Base-by-base conservation (phyloP, 805 yeast species). In the Starmerella tilneyi region DNA sequence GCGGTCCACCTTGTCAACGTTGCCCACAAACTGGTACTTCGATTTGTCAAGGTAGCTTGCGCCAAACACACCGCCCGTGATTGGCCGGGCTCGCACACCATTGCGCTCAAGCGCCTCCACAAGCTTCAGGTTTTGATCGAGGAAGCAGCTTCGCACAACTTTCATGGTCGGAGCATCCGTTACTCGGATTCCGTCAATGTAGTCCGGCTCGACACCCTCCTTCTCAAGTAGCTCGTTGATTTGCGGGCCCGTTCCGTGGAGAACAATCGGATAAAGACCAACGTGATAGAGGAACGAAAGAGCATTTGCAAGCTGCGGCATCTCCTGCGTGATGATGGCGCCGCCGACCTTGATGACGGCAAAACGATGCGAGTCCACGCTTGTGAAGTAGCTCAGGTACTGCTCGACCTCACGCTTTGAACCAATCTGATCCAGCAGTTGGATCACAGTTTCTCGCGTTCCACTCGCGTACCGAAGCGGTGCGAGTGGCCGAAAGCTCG, bases 341-440 rank as follows among this genome's bases (percentile, higher is more conserved):
- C 99, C 99, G 32, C 99, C 99, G 35, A 92, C 98, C 64, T 92
- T 92, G 66, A 92, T 92, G 35, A 92, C 96, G 3, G 99, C 99
- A 59, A 92, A 92, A 60, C 92, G 96, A 63, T 92, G 97, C 56
- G 86, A 56, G 52, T 64, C 62, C 29, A 92, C 97, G 26, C 96
- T 85, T 1, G 97, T 88, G 72, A 92, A 92, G 65, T 89, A 89
- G 63, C 86, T 88, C 59, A 92, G 74, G 65, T 92, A 92, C 65
- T 92, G 99, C 64, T 92, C 98, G 35, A 92, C 98, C 67, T 92
- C 99, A 53, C 97, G 76, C 63, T 92, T 94, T 39, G 96, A 86
- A 21, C 97, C 96, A 55, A 92, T 92, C 65, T 88, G 92, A 70
- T 89, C 92, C 62, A 92, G 72, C 42, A 92, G 71, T 65, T 94